Evolutionary conservation across 2,329 filamentous ascomycete genomes (phyloP).

Genomic region (Pyrenophora graminea): DNA sequence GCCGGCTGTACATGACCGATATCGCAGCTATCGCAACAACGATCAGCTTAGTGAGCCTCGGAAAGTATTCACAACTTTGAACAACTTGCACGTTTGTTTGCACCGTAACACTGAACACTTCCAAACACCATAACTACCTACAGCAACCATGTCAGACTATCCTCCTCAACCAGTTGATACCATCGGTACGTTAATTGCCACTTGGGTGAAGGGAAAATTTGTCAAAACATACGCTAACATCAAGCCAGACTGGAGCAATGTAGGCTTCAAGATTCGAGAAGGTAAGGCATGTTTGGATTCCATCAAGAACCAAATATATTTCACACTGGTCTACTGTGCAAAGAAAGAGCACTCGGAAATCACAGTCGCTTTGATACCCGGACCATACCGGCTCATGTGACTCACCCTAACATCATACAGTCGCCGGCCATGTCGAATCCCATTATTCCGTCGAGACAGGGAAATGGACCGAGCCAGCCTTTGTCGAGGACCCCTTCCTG

Average conservation of each 20-base stretch:
- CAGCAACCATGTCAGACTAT: conserved; percentile 41
- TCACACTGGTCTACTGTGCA: no score
- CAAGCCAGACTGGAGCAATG: conserved; percentile 78
- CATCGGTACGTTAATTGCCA: conserved; percentile 59
- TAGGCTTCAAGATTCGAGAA: conserved; percentile 91
- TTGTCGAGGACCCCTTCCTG: conserved; percentile 82
- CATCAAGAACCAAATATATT: no score
- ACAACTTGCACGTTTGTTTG: conserved; percentile 9
- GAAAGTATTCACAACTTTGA: conserved; percentile 19
- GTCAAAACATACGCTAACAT: conserved; percentile 13
- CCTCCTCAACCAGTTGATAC: conserved; percentile 78
- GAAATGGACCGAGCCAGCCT: conserved; percentile 76
- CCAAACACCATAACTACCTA: background rate
- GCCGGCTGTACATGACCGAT: conserved; percentile 36
- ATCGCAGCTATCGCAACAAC: conserved; percentile 30
- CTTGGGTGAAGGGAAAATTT: background rate
- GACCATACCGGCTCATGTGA: background rate
- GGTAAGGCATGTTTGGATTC: conserved; percentile 56
- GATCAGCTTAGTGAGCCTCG: conserved; percentile 21
- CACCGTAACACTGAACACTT: conserved; percentile 7
- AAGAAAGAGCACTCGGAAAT: background rate
- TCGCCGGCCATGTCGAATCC: conserved; percentile 92
- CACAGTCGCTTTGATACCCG: background rate
- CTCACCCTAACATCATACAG: conserved; percentile 50
- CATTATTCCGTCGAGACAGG: conserved; percentile 75